A percentile compares a stretch with the other conserved stretches of the same genome.
Evolutionary conservation across 306 rosid genomes (phyloP).

Genomic region (Vigna hirtella): DNA sequence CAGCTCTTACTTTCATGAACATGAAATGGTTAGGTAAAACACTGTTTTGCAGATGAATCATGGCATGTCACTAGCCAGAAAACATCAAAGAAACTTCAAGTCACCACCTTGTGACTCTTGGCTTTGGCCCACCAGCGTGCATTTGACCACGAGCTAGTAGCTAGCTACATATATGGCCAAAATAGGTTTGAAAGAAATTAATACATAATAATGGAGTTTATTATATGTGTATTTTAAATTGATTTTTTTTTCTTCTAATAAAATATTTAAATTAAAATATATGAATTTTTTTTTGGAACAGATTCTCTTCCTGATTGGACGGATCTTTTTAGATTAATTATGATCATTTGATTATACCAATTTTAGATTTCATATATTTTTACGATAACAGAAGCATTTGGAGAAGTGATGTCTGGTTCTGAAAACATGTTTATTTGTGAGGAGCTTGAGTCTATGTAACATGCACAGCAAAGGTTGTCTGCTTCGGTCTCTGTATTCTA

Average conservation of each 20-base stretch:
- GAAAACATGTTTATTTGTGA: slow-evolving; percentile 9
- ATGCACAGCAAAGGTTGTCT: slow-evolving; percentile 36
- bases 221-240: neutral
- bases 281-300: no score
- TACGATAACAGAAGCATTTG: no score
- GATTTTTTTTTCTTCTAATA: no score
- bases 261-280: no score
- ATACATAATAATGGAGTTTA: neutral
- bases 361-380: no score
- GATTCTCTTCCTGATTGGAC: no score
- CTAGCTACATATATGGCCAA: neutral
- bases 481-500: slow-evolving; percentile 36
- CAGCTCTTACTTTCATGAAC: neutral
- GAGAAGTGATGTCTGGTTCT: no score
- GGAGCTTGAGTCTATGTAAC: slow-evolving; percentile 3
- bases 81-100: slow-evolving; percentile 31
- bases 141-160: neutral
- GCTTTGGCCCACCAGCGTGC: neutral
- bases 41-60: slow-evolving; percentile 38
- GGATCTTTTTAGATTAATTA: no score
- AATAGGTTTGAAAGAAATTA: neutral
- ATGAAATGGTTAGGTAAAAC: slow-evolving; percentile 26
- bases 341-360: no score
- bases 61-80: slow-evolving; percentile 44
- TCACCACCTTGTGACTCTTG: neutral